A percentile compares a stretch with the other conserved stretches of the same genome.
phyloP scores from a whole-genome alignment of 2,329 filamentous ascomycete genomes.

The Stagonosporopsis cucurbitacearum region DNA sequence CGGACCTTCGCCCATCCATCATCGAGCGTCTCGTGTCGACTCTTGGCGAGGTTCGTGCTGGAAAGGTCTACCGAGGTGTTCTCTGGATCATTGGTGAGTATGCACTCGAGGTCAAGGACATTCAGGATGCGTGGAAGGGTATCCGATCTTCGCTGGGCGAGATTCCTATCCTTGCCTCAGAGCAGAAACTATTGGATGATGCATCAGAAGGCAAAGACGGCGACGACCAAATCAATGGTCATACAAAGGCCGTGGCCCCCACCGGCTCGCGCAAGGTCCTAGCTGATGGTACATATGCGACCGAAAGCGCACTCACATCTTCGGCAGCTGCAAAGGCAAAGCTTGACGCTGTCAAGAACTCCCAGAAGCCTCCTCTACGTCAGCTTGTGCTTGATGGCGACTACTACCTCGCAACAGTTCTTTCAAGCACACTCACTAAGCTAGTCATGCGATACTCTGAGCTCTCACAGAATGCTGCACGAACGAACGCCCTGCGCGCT shows the following conservation, averaged over 20 bases:
- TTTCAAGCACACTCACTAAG: constrained; percentile 96
- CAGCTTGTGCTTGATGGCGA: constrained; percentile 94
- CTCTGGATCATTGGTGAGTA: constrained; percentile 99
- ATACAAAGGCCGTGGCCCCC: constrained; percentile 73
- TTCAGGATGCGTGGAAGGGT: constrained; percentile 94
- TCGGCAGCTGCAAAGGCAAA: constrained; percentile 88
- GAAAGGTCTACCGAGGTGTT: constrained; percentile 95
- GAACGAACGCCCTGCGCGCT: constrained; percentile 91
- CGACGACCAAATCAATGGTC: constrained; percentile 77
- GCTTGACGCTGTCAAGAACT: constrained; percentile 94
- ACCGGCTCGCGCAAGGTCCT: constrained; percentile 89
- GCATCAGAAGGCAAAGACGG: constrained; percentile 66
- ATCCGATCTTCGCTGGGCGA: constrained; percentile 94
- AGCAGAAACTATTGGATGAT: constrained; percentile 89
- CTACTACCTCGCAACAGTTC: constrained; percentile 92
- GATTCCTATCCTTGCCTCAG: constrained; percentile 94
- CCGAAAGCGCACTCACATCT: constrained; percentile 93
- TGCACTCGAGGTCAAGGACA: constrained; percentile 90
- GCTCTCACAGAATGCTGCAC: constrained; percentile 81
- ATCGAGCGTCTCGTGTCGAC: constrained; percentile 88
- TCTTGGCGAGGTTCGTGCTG: constrained; percentile 88
- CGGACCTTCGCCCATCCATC: constrained; percentile 83
- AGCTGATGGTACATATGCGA: constrained; percentile 96
- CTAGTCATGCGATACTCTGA: constrained; percentile 97
- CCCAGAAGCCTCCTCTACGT: constrained; percentile 91